Conservation (phyloP, 108 stramenopile genomes). For the Nannochloropsis gaditana region DNA sequence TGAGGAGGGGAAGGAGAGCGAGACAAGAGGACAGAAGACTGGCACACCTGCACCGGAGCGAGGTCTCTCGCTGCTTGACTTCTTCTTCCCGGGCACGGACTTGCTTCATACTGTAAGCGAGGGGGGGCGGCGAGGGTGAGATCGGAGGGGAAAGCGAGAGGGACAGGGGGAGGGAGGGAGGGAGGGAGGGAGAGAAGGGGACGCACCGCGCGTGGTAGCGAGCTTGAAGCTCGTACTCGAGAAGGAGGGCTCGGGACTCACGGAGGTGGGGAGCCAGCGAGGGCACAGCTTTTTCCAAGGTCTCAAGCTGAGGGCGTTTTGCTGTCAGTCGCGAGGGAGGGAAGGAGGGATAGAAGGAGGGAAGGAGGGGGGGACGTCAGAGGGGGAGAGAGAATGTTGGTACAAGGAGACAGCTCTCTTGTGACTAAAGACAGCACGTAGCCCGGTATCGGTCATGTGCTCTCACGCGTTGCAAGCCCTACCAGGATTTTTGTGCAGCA, state of each 20-base stretch:
- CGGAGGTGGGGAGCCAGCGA: conserved; percentile 5
- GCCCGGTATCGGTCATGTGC: neutral
- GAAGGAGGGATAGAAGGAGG: neutral
- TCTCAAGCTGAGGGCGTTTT: conserved; percentile 26
- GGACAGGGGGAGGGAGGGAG: neutral
- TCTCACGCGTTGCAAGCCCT: neutral
- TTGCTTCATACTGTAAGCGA: neutral
- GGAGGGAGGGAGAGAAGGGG: neutral
- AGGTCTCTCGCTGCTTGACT: neutral
- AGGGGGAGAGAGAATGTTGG: neutral
- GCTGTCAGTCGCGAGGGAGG: neutral
- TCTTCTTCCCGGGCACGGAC: conserved; percentile 2
- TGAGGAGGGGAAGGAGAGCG: neutral
- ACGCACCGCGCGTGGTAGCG: neutral
- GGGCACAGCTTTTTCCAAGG: conserved; percentile 14
- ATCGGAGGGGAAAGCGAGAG: neutral
- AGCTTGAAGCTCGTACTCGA: neutral
- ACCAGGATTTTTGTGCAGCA: conserved; percentile 39
- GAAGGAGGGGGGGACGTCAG: neutral
- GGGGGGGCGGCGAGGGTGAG: neutral
- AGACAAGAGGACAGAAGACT: neutral
- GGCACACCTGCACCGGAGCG: neutral
- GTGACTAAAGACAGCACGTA: too few relatives aligned
- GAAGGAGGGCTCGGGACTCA: neutral
- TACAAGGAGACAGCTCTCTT: neutral